These are phyloP conservation scores for Neurospora terricola DNA, from an alignment of 495 filamentous ascomycete species.

Conservation along the genomic window DNA sequence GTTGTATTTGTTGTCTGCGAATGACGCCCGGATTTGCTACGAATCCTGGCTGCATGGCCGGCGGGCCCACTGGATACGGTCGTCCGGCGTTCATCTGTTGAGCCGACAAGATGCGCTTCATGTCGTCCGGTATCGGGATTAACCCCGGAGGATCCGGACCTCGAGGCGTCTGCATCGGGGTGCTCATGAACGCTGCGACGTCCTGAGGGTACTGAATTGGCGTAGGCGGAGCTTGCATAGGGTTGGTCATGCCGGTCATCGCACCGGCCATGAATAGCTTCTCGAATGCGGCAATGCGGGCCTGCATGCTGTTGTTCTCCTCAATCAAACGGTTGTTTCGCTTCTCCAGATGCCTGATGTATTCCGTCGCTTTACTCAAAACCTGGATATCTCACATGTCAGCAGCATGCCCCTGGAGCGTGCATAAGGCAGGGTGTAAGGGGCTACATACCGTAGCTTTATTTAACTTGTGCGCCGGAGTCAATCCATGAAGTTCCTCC, in stretches of 20 bases:
- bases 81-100: slow-evolving; percentile 32
- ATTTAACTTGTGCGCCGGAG: slow-evolving; percentile 82
- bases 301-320: slow-evolving; percentile 68
- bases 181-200: slow-evolving; percentile 18
- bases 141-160: slow-evolving; percentile 48
- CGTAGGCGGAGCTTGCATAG: slow-evolving; percentile 35
- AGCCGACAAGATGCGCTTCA: slow-evolving; percentile 54
- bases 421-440: not conserved
- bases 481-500: slow-evolving; percentile 69
- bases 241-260: slow-evolving; percentile 37
- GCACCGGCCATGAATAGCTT: slow-evolving; percentile 53
- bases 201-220: slow-evolving; percentile 39
- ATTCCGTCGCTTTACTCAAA: slow-evolving; percentile 88
- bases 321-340: slow-evolving; percentile 71
- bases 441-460: slow-evolving; percentile 66
- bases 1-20: slow-evolving; percentile 33
- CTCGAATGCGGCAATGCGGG: slow-evolving; percentile 57
- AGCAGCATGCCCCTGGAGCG: not conserved
- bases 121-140: slow-evolving; percentile 69
- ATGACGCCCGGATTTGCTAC: slow-evolving; percentile 27
- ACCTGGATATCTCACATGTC: slow-evolving; percentile 32
- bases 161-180: slow-evolving; percentile 21
- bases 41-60: slow-evolving; percentile 21
- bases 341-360: slow-evolving; percentile 88
- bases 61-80: slow-evolving; percentile 31